Evolutionary conservation across 352 stramenopile genomes (phyloP), one percentile per base, ranked within the genome.

Genomic region (Pythium rishiriense): DNA sequence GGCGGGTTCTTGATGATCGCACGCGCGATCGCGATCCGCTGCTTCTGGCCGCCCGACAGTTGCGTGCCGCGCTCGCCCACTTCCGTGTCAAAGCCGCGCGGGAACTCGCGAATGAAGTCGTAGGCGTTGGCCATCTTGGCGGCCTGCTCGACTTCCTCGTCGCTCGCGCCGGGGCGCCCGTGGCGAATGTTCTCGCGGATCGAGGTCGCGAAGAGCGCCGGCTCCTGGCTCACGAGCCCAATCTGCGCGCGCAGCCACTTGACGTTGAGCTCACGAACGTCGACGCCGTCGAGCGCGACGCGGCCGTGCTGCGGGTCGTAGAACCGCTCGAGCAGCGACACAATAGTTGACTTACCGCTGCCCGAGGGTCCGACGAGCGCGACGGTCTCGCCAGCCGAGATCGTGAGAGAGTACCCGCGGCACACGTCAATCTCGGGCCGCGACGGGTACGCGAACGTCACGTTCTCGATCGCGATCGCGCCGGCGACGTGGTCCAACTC

Each of bases 21-120:
- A 43, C 95, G 79, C 11, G 93, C 93, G 60, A 98, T 98, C 17
- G 87, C 88, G 65, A 98, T 89, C 19, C 94, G 74, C 66, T 99
- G 95, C 59, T 97, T 97, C 79, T 98, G 96, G 11, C 93, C 95
- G 26, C 93, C 93, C 14, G 66, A 88, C 3, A 98, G 70, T 64
- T 93, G 77, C 19, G 93, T 75, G n/a, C 91, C 92, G 14, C 84
- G 65, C 57, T 98, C 89, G n/a, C 93, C 93, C 31, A 97, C 87
- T 43, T 89, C 62, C 8, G 94, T 98, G 56, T 96, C 74, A 53
- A 96, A 95, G 5, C 79, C 81, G 5, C 90, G 49, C 5, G 91
- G 87, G 63, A 98, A 94, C 6, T 47, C 54, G 9, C 69, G 66
- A 63, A 98, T 94, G 66, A 98, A 97, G 21, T 17, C n/a, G 45